Percentiles rank a stretch among this genome's conserved stretches.
Conservation (phyloP, 257 asterid genomes). For the Ajuga chamaepitys region DNA sequence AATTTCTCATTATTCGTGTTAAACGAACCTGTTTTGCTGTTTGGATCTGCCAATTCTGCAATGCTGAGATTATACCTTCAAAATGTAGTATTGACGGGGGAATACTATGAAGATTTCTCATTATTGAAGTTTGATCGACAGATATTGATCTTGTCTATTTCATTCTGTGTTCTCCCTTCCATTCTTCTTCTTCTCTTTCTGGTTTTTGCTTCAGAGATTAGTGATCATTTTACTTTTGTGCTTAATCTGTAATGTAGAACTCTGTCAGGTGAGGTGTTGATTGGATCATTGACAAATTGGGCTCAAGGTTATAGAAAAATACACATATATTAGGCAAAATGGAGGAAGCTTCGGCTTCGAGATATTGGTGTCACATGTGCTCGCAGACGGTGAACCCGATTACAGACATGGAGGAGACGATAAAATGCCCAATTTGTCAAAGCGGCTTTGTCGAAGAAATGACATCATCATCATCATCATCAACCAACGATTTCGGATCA, state of each 20-base stretch:
- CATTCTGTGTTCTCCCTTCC: too few relatives aligned
- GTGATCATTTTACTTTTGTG: too few relatives aligned
- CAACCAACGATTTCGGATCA: constrained; percentile 23
- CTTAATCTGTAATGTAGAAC: too few relatives aligned
- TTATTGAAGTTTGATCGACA: constrained; percentile 10
- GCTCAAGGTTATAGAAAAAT: too few relatives aligned
- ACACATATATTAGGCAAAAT: constrained; percentile 16
- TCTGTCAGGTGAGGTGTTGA: too few relatives aligned
- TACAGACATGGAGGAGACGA: constrained; percentile 44
- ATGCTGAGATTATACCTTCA: not conserved
- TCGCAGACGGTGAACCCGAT: constrained; percentile 59
- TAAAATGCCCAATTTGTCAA: constrained; percentile 70
- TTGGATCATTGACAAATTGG: too few relatives aligned
- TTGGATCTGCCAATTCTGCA: constrained; percentile 15
- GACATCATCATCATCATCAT: constrained; percentile 28
- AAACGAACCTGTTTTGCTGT: not conserved
- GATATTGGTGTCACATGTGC: constrained; percentile 80
- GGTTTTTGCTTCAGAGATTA: too few relatives aligned
- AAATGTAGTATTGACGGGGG: too few relatives aligned
- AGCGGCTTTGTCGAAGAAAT: constrained; percentile 79
- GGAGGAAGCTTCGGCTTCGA: constrained; percentile 41
- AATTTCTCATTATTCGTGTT: too few relatives aligned
- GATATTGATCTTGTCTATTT: too few relatives aligned
- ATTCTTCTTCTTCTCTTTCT: too few relatives aligned
- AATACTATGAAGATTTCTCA: not conserved